Evolutionary conservation across 371 early-diverging fungal species (phyloP), one percentile per base, ranked within the genome.

Genomic region (Dichotomocladium elegans): DNA sequence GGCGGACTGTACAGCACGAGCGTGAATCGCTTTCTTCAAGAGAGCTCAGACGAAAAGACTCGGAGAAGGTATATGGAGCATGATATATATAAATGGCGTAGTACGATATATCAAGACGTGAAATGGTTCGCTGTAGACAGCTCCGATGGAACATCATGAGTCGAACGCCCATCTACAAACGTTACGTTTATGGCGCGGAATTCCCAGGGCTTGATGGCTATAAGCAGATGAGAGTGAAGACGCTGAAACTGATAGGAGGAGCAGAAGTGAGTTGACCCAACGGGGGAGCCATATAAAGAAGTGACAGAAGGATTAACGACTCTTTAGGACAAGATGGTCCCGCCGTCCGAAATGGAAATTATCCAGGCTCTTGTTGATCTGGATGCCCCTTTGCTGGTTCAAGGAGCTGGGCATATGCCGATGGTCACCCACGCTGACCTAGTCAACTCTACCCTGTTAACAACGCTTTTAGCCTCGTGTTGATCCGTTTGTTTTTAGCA

Each of bases 81-180:
- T 33, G 3, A n/a, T n/a, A n/a, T n/a, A n/a, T n/a, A n/a, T n/a
- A n/a, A n/a, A n/a, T n/a, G n/a, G n/a, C n/a, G n/a, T n/a, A n/a
- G n/a, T n/a, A n/a, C n/a, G n/a, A n/a, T n/a, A n/a, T n/a, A n/a
- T n/a, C n/a, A n/a, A n/a, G 14, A 43, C 15, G 33, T 49, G 1
- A 27, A 15, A 17, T 19, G n/a, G 2, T 22, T 25, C 17, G n/a
- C 0, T 15, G 15, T 33, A 77, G 74, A 42, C 89, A 88, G 59
- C 51, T 86, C 19, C 58, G 59, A 6, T 88, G 87, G 87, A 88
- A 88, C 61, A 51, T 70, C 46, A 67, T 63, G 30, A 77, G 81
- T 28, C 68, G 58, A 19, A 82, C 86, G 1, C 43, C 64, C 14
- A 76, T 83, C 0, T 72, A 77, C 47, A 83, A 80, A 58, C 45